Base-by-base conservation (phyloP, 495 filamentous ascomycete species). In the Xylaria sp. region DNA sequence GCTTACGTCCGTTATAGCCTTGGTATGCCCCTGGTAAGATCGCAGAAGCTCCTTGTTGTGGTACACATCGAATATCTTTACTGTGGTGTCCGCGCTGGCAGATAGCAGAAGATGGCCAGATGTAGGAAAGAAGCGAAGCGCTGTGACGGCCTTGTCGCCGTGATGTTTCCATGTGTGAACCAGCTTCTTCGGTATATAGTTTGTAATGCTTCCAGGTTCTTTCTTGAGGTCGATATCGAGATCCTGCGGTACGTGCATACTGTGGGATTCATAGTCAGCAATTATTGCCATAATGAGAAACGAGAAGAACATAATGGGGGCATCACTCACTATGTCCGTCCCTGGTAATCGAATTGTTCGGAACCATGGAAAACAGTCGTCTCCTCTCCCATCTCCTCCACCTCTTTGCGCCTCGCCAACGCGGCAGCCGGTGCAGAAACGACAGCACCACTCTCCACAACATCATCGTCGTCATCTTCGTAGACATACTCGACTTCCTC, bases 61-160 rank as follows among this genome's bases (percentile, higher is more conserved):
- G 75, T 97, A 98, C 17, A 93, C 93, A 81, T 98, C 95, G 90
- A 93, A 98, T 65, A 99, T 92, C 84, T 97, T 97, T 79, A 97
- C 88, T 71, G 93, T 94, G 64, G 89, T 88, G 80, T 98, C 97
- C 24, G 95, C 95, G 37, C 90, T 88, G 21, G 93, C 91, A 44
- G 93, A 95, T 69, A 99, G 84, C 33, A 98, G 85, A 31, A 99
- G 84, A 80, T 99, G 96, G 44, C 94, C 94, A 29, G 92, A 92
- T 40, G 81, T 80, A 3, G 96, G 96, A 77, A 98, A 93, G 84
- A 99, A 94, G 31, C 92, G 92, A 62, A 98, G 82, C 61, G 92
- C 92, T 12, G 91, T 95, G 75, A 98, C 93, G 43, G 94, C 87
- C 74, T 95, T 95, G 52, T 75, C 76, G 40, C 88, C 92, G 79